Percentiles rank a stretch among this genome's conserved stretches.
Conservation (phyloP, 305 asterid genomes). For the Fraxinus dipetala region DNA sequence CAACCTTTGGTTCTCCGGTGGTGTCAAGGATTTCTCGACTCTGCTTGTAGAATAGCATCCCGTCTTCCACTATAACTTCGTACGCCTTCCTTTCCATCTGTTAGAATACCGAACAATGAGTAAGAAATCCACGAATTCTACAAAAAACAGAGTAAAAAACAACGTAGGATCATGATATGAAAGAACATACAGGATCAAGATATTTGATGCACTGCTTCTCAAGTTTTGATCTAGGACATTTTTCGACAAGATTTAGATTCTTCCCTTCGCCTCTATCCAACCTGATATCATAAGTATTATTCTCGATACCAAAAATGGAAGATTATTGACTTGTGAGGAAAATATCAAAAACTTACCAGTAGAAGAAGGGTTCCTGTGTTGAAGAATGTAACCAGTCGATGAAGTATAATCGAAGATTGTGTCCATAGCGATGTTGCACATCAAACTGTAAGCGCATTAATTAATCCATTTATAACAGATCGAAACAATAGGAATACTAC, state of each 20-base stretch:
- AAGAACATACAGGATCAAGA: slow-evolving; percentile 72
- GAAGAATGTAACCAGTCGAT: slow-evolving; percentile 75
- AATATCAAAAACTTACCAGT: slow-evolving; percentile 40
- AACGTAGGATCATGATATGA: background rate
- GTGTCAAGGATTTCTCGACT: slow-evolving; percentile 64
- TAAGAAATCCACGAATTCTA: background rate
- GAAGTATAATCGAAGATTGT: slow-evolving; percentile 86
- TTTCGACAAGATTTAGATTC: slow-evolving; percentile 64
- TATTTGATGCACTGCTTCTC: slow-evolving; percentile 93
- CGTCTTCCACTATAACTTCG: slow-evolving; percentile 70
- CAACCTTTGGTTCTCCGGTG: slow-evolving; percentile 52
- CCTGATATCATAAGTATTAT: slow-evolving; percentile 37
- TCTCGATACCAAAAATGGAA: background rate
- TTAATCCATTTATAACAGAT: background rate
- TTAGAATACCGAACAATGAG: background rate
- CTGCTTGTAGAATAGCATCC: slow-evolving; percentile 61
- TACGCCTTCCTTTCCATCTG: slow-evolving; percentile 87
- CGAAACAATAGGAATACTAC: slow-evolving; percentile 11
- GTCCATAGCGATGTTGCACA: slow-evolving; percentile 96
- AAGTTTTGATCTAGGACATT: slow-evolving; percentile 79
- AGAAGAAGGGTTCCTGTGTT: slow-evolving; percentile 89
- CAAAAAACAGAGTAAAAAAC: background rate
- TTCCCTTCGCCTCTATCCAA: slow-evolving; percentile 92
- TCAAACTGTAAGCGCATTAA: slow-evolving; percentile 52
- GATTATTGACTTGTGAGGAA: background rate